Evolutionary conservation across 2,329 filamentous ascomycete genomes (phyloP).

Genomic region (Epichloe baconii): DNA sequence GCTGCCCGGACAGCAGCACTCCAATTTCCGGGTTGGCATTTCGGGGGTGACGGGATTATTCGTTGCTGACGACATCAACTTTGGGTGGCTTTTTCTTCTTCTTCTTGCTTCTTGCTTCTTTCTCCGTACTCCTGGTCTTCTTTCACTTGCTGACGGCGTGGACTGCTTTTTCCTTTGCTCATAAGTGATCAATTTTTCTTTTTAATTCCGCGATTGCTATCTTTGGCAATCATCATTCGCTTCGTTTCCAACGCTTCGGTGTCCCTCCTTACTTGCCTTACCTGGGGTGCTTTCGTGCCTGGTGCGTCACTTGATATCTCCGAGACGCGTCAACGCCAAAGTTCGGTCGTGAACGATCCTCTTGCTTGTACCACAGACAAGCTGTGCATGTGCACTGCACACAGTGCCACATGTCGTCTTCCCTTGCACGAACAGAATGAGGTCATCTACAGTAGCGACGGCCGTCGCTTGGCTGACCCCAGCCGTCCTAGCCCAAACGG

Average conservation of each 20-base stretch:
- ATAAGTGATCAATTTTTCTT: too few relatives aligned
- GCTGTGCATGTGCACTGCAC: neutral
- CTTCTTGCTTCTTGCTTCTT: neutral
- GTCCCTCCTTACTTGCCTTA: neutral
- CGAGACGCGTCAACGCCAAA: neutral
- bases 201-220: too few relatives aligned
- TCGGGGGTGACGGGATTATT: too few relatives aligned
- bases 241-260: neutral
- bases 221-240: too few relatives aligned
- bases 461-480: conserved; percentile 10
- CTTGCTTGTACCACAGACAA: neutral
- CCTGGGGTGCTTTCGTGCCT: neutral
- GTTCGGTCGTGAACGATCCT: neutral
- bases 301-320: neutral
- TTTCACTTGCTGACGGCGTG: neutral
- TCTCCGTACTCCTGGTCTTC: neutral
- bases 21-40: too few relatives aligned
- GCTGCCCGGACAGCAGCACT: too few relatives aligned
- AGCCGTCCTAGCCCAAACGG: conserved; percentile 12
- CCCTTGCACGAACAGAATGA: conserved; percentile 10
- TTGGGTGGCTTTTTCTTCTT: neutral
- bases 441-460: conserved; percentile 7
- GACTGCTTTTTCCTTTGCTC: neutral
- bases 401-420: neutral
- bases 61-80: neutral